These are phyloP conservation scores for Pterulicium gracile DNA, from an alignment of 1,284 basidiomycete genomes.

Conservation along the genomic window DNA sequence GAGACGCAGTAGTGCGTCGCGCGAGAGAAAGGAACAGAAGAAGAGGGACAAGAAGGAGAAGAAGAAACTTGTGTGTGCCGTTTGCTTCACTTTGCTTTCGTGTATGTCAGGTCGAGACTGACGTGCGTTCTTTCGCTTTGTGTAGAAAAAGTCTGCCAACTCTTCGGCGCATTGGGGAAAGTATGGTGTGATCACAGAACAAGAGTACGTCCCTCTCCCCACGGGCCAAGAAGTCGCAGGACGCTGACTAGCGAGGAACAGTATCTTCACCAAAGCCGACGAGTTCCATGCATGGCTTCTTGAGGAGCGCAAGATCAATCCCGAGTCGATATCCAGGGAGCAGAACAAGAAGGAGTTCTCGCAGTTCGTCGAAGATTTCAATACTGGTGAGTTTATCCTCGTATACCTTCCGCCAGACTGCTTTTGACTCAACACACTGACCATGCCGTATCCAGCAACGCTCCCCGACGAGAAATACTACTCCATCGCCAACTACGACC, in stretches of 20 bases:
- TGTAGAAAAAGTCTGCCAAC: conserved; percentile 39
- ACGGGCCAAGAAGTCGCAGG: conserved; percentile 1
- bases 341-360: conserved; percentile 78
- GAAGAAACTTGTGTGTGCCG: conserved; percentile 19
- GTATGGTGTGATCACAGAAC: conserved; percentile 75
- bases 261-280: conserved; percentile 67
- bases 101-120: conserved; percentile 4
- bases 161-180: conserved; percentile 73
- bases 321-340: conserved; percentile 75
- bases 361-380: conserved; percentile 75
- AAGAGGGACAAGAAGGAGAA: conserved; percentile 58
- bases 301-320: conserved; percentile 81
- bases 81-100: not conserved
- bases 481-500: conserved; percentile 71
- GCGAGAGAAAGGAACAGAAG: conserved; percentile 47
- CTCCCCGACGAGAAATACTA: conserved; percentile 90
- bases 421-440: conserved; percentile 1
- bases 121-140: conserved; percentile 4
- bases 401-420: conserved; percentile 10
- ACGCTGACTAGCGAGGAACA: conserved; percentile 17
- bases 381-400: conserved; percentile 52
- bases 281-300: conserved; percentile 88
- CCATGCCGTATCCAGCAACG: conserved; percentile 42
- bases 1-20: conserved; percentile 34
- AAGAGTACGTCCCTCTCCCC: conserved; percentile 48